Percentiles rank a stretch among this genome's conserved stretches.
These are phyloP conservation scores for Xylariomycetidae sp. DNA, from an alignment of 2,329 filamentous ascomycete species.

Conservation along the genomic window DNA sequence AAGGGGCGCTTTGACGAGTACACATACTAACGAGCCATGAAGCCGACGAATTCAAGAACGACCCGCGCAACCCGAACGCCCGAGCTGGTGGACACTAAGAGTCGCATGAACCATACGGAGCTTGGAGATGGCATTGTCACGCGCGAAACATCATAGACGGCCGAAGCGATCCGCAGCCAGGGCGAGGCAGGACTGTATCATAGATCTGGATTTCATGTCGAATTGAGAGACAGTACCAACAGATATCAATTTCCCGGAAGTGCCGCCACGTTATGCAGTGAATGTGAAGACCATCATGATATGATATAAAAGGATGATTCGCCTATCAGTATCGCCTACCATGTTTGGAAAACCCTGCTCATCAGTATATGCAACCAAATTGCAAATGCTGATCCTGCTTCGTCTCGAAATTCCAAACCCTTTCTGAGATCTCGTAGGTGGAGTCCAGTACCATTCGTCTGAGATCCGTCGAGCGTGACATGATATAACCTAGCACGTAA, in stretches of 20 bases:
- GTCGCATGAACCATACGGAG: constrained; percentile 3
- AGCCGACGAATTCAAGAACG: constrained; percentile 97
- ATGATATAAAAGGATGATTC: neutral
- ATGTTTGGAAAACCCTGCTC: neutral
- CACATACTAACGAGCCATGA: constrained; percentile 9
- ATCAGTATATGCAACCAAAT: neutral
- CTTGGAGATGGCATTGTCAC: constrained; percentile 12
- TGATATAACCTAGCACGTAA: too few species aligned
- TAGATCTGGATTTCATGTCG: constrained; percentile 22
- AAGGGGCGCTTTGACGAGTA: constrained; percentile 19
- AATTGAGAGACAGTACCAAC: constrained; percentile 15
- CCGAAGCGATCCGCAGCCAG: constrained; percentile 16
- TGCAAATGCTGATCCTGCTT: too few species aligned
- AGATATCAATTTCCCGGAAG: constrained; percentile 10
- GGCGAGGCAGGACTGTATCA: constrained; percentile 25
- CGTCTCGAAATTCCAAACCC: too few species aligned
- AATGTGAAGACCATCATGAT: neutral
- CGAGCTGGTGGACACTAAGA: constrained; percentile 44
- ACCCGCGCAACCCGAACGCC: constrained; percentile 77
- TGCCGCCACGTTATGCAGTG: neutral
- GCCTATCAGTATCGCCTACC: neutral
- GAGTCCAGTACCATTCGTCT: too few species aligned
- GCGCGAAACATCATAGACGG: constrained; percentile 21
- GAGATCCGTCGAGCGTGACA: too few species aligned
- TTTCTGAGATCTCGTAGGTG: too few species aligned